Percentiles rank a stretch among this genome's conserved stretches.
Evolutionary conservation across 139 green algal genomes (phyloP).

Genomic region (Ettlia oleoabundans): DNA sequence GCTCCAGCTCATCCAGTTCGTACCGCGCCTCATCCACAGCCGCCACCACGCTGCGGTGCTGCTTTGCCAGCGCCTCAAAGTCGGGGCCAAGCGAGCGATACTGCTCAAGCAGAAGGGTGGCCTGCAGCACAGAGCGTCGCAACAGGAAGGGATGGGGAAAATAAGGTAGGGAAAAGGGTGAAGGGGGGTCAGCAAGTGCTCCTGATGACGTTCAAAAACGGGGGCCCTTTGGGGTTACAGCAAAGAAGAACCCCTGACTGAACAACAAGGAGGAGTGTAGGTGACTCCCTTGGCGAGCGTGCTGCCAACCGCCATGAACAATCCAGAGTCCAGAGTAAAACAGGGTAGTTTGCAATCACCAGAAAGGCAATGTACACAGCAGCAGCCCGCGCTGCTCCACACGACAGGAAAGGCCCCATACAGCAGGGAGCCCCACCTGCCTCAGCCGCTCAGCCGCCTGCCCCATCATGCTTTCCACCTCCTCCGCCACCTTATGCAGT

Average conservation of each 20-base stretch:
- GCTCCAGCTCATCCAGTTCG: slow-evolving; percentile 23
- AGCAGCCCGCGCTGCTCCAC: no score
- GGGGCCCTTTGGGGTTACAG: neutral
- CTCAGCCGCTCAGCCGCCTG: neutral
- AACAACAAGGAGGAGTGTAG: no score
- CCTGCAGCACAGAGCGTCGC: no score
- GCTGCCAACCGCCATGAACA: neutral
- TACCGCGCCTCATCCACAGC: slow-evolving; percentile 16
- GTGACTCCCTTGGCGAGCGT: neutral
- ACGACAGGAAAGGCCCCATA: neutral
- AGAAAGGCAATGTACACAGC: neutral
- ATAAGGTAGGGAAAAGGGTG: neutral
- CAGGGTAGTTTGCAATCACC: neutral
- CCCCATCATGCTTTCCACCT: neutral
- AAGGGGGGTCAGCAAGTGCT: neutral
- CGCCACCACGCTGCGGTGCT: neutral
- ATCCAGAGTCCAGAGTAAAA: no score
- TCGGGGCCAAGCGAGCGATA: slow-evolving; percentile 7
- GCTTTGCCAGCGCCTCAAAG: slow-evolving; percentile 1
- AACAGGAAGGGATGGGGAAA: no score
- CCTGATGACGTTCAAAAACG: neutral
- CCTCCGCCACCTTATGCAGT: neutral
- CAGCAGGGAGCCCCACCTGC: slow-evolving; percentile 1
- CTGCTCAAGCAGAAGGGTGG: neutral
- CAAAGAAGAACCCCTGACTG: no score